Evolutionary conservation across 2,329 filamentous ascomycete species (phyloP), one percentile per base, ranked within the genome.

Genomic region (Ciborinia camelliae): DNA sequence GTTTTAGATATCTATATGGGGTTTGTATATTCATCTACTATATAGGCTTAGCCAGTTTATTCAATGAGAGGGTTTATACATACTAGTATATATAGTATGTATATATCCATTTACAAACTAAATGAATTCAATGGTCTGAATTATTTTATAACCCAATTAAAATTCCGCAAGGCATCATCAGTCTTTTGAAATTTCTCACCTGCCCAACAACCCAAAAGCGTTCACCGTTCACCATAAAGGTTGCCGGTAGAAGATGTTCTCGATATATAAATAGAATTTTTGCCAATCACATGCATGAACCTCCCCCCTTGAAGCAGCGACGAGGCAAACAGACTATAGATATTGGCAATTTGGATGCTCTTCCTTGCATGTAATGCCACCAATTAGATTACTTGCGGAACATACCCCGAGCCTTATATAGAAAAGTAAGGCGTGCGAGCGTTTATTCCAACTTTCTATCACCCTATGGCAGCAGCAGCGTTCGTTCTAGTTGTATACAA

Each of bases 201-300:
- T 9, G n/a, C 37, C 6, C 28, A 54, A 39, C 35, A 28, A 30
- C 41, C 12, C 37, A 26, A 41, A 55, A 8, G 18, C 23, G 37
- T 41, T 41, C 53, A 55, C 53, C 53, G 53, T 41, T 41, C 53
- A 55, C 53, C 53, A 37, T 28, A 30, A 26, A 55, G 37, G 53
- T n/a, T 41, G 23, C 18, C 23, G 41, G 15, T 28, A 37, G 35
- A 55, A 41, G 53, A 23, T 55, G 41, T 55, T 41, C 35, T 37
- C 23, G 37, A 55, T 15, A 55, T 55, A 39, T 41, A 41, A 41
- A 55, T 28, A 20, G 35, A 28, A 28, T 4, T 20, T 12, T 9
- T n/a, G 18, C 53, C 53, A 55, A 55, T 30, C 53, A 55, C 9
- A 41, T 15, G 9, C 53, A 8, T 20, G 23, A 39, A 41, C 8